Conservation (phyloP, 768 basidiomycete species). For the Tylopilus subfusipes region DNA sequence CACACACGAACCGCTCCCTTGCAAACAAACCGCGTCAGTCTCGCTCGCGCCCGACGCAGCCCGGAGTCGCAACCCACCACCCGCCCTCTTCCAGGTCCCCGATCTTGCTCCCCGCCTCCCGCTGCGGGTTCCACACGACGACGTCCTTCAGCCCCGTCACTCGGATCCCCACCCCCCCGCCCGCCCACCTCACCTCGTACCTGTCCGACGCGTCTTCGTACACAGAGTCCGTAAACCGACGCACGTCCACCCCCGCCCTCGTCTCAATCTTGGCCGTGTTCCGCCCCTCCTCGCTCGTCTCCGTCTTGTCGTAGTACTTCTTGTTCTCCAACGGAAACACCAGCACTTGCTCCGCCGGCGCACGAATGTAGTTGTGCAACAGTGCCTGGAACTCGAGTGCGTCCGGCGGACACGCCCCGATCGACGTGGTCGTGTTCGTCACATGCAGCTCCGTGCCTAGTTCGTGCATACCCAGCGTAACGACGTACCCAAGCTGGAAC, state of each 20-base stretch:
- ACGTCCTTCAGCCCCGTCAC: slow-evolving; percentile 66
- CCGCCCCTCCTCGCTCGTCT: slow-evolving; percentile 47
- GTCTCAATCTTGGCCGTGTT: slow-evolving; percentile 52
- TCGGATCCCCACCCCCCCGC: slow-evolving; percentile 51
- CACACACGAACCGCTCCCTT: slow-evolving; percentile 84
- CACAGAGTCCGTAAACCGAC: slow-evolving; percentile 65
- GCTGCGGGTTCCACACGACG: slow-evolving; percentile 94
- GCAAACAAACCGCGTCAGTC: too few relatives aligned
- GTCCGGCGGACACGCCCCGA: slow-evolving; percentile 35
- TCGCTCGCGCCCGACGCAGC: too few relatives aligned
- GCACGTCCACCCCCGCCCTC: slow-evolving; percentile 64
- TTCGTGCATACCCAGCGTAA: slow-evolving; percentile 70
- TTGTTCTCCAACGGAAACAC: slow-evolving; percentile 63
- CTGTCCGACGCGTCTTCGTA: slow-evolving; percentile 60
- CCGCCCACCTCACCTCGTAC: slow-evolving; percentile 61
- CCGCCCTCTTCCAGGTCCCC: slow-evolving; percentile 88
- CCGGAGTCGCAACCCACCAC: too few relatives aligned
- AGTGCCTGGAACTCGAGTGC: slow-evolving; percentile 86
- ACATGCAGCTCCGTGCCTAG: slow-evolving; percentile 81
- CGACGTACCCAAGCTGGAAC: slow-evolving; percentile 77
- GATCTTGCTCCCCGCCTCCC: slow-evolving; percentile 64
- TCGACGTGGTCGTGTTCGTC: slow-evolving; percentile 56
- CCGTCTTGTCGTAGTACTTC: slow-evolving; percentile 80
- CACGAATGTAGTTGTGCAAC: slow-evolving; percentile 85
- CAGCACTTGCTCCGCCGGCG: slow-evolving; percentile 54